Evolutionary conservation across 257 asterid genomes (phyloP).

Genomic region (Nicotiana benthamiana): DNA sequence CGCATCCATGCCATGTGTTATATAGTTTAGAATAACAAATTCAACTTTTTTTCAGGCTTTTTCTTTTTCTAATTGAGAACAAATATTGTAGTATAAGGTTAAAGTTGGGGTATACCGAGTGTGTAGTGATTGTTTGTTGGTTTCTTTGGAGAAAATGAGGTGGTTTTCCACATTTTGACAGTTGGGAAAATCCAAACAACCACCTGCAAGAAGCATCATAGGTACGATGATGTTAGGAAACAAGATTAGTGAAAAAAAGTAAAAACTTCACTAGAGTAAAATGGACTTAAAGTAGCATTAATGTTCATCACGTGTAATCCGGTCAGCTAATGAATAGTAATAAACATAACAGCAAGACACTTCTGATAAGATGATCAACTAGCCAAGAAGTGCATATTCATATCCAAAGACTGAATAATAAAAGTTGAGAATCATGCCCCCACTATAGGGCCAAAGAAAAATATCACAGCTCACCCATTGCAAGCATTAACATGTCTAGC

Average conservation of each 20-base stretch:
- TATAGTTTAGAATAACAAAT: conserved; percentile 30
- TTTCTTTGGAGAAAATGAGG: conserved; percentile 24
- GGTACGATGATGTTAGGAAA: conserved; percentile 14
- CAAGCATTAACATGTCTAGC: not conserved
- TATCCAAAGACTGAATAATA: not conserved
- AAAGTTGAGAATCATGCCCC: not conserved
- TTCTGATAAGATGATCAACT: not conserved
- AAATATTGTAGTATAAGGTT: conserved; percentile 37
- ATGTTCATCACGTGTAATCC: conserved; percentile 8
- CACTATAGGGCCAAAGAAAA: not conserved
- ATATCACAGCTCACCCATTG: conserved; percentile 9
- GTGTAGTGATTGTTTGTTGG: conserved; percentile 21
- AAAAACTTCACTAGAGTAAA: conserved; percentile 2
- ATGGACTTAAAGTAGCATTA: not conserved
- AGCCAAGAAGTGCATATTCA: conserved; percentile 4
- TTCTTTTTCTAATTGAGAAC: conserved; percentile 20
- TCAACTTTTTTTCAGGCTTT: not conserved
- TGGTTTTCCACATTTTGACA: conserved; percentile 38
- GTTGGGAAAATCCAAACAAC: conserved; percentile 32
- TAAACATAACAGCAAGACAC: not conserved
- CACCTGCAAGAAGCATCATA: conserved; percentile 38
- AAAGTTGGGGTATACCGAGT: conserved; percentile 27
- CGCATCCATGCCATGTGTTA: conserved; percentile 67
- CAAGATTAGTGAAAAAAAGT: conserved; percentile 16
- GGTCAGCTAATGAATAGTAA: conserved; percentile 1